Evolutionary conservation across 768 basidiomycete genomes (phyloP).

Genomic region (Collybia mongolica): DNA sequence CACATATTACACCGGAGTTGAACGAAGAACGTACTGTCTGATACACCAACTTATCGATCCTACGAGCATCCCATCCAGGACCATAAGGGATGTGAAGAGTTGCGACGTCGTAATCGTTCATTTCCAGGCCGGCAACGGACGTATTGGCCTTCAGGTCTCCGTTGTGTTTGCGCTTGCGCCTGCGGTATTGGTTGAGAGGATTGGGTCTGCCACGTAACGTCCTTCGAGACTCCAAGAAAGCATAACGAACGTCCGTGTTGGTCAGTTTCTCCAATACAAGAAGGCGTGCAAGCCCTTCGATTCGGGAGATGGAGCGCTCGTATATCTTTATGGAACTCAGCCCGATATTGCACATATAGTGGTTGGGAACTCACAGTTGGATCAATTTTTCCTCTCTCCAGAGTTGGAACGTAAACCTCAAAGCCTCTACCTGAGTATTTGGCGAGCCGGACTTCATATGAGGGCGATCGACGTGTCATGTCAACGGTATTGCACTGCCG

Average conservation of each 20-base stretch:
- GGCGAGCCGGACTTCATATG: constrained; percentile 60
- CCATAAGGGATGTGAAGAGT: constrained; percentile 62
- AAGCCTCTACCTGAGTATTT: constrained; percentile 57
- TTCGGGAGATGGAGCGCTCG: constrained; percentile 54
- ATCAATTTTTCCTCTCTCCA: constrained; percentile 51
- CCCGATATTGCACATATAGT: no score
- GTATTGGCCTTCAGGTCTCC: constrained; percentile 52
- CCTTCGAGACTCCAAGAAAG: constrained; percentile 48
- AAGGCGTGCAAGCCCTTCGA: constrained; percentile 60
- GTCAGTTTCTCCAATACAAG: constrained; percentile 61
- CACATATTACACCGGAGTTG: neutral
- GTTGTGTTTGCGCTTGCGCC: constrained; percentile 41
- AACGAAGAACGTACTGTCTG: constrained; percentile 41
- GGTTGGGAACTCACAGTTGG: constrained; percentile 22
- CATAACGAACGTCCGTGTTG: constrained; percentile 38
- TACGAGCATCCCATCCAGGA: constrained; percentile 54
- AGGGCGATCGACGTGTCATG: constrained; percentile 61
- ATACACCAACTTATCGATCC: constrained; percentile 57
- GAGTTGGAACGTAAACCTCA: constrained; percentile 55
- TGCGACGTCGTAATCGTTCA: constrained; percentile 56
- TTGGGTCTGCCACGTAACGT: constrained; percentile 48
- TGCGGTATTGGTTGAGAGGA: constrained; percentile 22
- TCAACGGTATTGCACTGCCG: constrained; percentile 66
- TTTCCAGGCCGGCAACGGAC: constrained; percentile 43
- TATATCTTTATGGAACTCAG: constrained; percentile 40